Conservation (phyloP, 805 yeast genomes). For the Yamadazyma laniorum region DNA sequence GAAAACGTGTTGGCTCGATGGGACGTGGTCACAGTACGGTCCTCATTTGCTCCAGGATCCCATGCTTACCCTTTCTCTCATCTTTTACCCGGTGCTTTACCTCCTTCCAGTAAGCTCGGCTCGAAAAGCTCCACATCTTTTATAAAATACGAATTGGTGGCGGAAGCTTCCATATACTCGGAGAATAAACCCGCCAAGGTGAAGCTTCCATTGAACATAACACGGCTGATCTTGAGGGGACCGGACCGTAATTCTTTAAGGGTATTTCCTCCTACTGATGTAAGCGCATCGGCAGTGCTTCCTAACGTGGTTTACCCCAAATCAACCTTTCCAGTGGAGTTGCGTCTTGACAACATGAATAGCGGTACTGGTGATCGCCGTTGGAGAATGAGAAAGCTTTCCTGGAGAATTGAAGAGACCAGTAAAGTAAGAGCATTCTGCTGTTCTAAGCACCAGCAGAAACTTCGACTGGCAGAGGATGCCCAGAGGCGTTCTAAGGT, state of each 20-base stretch:
- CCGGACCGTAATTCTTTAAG: constrained; percentile 84
- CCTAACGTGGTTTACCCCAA: constrained; percentile 91
- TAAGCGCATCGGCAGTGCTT: constrained; percentile 80
- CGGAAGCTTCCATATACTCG: constrained; percentile 42
- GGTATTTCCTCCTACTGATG: constrained; percentile 93
- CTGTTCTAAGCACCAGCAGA: constrained; percentile 57
- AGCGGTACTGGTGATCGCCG: constrained; percentile 52
- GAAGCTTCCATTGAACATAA: constrained; percentile 67
- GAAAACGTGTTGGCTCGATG: constrained; percentile 74
- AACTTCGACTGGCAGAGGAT: constrained; percentile 47
- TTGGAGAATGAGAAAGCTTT: constrained; percentile 90
- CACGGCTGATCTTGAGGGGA: constrained; percentile 75
- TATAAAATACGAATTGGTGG: constrained; percentile 75
- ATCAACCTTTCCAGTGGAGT: constrained; percentile 78
- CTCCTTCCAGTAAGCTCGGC: constrained; percentile 75
- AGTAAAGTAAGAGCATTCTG: constrained; percentile 58
- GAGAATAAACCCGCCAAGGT: constrained; percentile 26
- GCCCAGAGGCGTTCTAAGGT: constrained; percentile 19
- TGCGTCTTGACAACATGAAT: constrained; percentile 71
- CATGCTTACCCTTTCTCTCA: constrained; percentile 94
- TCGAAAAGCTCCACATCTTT: constrained; percentile 44
- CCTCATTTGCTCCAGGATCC: constrained; percentile 59
- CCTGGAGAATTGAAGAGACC: constrained; percentile 87
- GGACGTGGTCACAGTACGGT: constrained; percentile 69
- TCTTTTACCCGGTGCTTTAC: constrained; percentile 81